Percentiles rank a stretch among this genome's conserved stretches.
phyloP scores from a whole-genome alignment of 2,329 filamentous ascomycete genomes.

The Lomentospora prolificans region DNA sequence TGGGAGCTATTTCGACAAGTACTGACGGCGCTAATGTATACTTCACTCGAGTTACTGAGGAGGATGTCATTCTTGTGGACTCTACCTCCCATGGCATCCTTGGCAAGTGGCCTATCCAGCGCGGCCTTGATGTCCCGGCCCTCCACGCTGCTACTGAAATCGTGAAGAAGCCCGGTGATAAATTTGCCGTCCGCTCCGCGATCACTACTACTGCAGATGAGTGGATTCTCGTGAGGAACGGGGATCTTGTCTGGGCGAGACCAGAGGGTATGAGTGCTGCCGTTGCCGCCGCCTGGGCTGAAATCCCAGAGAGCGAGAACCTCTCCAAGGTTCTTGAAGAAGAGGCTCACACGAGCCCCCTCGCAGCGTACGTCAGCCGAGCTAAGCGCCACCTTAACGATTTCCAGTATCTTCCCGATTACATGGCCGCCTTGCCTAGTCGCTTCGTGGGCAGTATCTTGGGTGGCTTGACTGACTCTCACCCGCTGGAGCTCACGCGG shows the following conservation, averaged over 20 bases:
- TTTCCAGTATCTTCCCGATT: conserved; percentile 64
- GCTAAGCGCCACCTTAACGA: conserved; percentile 74
- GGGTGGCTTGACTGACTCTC: conserved; percentile 35
- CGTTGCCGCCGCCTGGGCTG: conserved; percentile 72
- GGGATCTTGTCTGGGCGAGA: conserved; percentile 68
- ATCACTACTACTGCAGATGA: conserved; percentile 58
- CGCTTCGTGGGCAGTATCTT: conserved; percentile 57
- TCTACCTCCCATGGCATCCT: conserved; percentile 69
- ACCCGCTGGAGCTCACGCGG: conserved; percentile 40
- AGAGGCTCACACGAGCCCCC: conserved; percentile 72
- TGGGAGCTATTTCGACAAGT: conserved; percentile 69
- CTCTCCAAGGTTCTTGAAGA: conserved; percentile 73
- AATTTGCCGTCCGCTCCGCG: conserved; percentile 70
- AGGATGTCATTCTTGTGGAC: conserved; percentile 64
- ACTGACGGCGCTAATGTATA: conserved; percentile 73
- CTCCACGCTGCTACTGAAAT: conserved; percentile 74
- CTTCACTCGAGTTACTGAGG: conserved; percentile 71
- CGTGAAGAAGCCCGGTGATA: conserved; percentile 55
- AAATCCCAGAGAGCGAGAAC: conserved; percentile 61
- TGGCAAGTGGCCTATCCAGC: conserved; percentile 58
- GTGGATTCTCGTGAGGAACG: conserved; percentile 78
- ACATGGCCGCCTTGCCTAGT: conserved; percentile 58
- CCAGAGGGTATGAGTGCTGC: conserved; percentile 73
- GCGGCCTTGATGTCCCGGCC: conserved; percentile 31
- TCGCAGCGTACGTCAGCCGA: conserved; percentile 79